Conservation (phyloP, 192 early-diverging fungal species). For the Podila horticola region DNA sequence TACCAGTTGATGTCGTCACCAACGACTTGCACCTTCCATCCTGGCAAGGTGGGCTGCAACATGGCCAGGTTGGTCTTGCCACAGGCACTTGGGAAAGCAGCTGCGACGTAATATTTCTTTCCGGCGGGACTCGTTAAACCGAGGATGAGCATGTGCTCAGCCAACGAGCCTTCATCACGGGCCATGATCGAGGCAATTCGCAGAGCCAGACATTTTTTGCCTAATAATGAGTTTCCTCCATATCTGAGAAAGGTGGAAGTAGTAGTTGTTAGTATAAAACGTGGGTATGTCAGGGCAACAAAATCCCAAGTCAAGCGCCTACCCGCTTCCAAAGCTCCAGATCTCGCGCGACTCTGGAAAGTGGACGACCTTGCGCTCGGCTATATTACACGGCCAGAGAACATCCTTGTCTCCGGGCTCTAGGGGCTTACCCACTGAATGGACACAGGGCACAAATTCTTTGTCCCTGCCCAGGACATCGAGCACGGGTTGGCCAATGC, state of each 20-base stretch:
- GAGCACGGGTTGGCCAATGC: slow-evolving; percentile 43
- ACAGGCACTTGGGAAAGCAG: slow-evolving; percentile 48
- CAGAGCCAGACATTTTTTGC: slow-evolving; percentile 44
- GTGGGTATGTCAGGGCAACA: not conserved
- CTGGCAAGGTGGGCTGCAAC: slow-evolving; percentile 44
- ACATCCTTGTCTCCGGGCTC: slow-evolving; percentile 47
- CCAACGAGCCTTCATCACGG: slow-evolving; percentile 45
- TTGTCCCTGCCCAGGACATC: slow-evolving; percentile 39
- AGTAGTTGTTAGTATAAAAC: not conserved
- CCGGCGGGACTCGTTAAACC: slow-evolving; percentile 43
- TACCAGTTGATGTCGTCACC: slow-evolving; percentile 52
- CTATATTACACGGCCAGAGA: slow-evolving; percentile 46
- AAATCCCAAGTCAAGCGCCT: not conserved
- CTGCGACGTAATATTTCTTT: slow-evolving; percentile 48
- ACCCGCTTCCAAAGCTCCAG: slow-evolving; percentile 52
- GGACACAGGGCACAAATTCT: slow-evolving; percentile 51
- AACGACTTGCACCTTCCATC: slow-evolving; percentile 48
- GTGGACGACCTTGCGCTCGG: slow-evolving; percentile 46
- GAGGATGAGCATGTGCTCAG: slow-evolving; percentile 49
- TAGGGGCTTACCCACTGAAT: slow-evolving; percentile 47
- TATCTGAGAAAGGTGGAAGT: slow-evolving; percentile 12
- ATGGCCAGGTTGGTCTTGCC: slow-evolving; percentile 52
- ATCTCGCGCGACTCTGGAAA: slow-evolving; percentile 53
- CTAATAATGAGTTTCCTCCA: slow-evolving; percentile 43
- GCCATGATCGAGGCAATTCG: slow-evolving; percentile 50